Evolutionary conservation across 2,329 filamentous ascomycete genomes (phyloP).

Genomic region (Parasarocladium wereldwijsianum): DNA sequence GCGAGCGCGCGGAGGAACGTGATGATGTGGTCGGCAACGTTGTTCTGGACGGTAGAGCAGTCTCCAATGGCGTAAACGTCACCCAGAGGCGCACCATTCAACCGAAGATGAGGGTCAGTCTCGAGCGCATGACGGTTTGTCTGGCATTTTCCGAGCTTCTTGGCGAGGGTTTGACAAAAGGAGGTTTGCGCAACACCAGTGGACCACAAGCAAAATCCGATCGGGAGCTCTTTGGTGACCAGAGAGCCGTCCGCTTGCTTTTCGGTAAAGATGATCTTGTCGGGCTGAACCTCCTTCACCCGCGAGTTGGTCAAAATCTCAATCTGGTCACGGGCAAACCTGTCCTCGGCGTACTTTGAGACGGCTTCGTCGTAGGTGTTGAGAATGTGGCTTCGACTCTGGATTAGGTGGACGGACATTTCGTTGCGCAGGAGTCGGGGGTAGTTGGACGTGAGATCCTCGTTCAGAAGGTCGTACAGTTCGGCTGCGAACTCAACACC

Average conservation of each 20-base stretch:
- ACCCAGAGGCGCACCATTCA: constrained; percentile 77
- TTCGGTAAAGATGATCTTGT: constrained; percentile 83
- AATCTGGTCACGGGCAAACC: constrained; percentile 81
- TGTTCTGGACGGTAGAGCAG: constrained; percentile 94
- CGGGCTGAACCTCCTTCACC: constrained; percentile 72
- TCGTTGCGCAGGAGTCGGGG: constrained; percentile 88
- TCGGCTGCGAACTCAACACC: constrained; percentile 97
- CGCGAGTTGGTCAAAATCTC: constrained; percentile 85
- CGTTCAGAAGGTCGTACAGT: constrained; percentile 89
- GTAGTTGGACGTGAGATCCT: constrained; percentile 74
- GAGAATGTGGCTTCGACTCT: constrained; percentile 84
- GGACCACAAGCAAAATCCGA: constrained; percentile 95
- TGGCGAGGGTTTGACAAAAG: constrained; percentile 61
- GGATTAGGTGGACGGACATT: constrained; percentile 93
- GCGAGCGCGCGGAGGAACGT: constrained; percentile 79
- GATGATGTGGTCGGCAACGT: constrained; percentile 80
- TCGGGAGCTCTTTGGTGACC: constrained; percentile 84
- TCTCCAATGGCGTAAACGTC: constrained; percentile 96
- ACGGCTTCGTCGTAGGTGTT: constrained; percentile 97
- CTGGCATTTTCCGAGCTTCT: constrained; percentile 62
- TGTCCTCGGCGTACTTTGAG: constrained; percentile 80
- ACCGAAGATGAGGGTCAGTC: constrained; percentile 81
- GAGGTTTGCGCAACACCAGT: constrained; percentile 83
- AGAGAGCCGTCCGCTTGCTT: constrained; percentile 56
- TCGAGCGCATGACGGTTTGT: constrained; percentile 85